Evolutionary conservation across 2,329 filamentous ascomycete genomes (phyloP).

Genomic region (Cylindrodendrum hubeiense): DNA sequence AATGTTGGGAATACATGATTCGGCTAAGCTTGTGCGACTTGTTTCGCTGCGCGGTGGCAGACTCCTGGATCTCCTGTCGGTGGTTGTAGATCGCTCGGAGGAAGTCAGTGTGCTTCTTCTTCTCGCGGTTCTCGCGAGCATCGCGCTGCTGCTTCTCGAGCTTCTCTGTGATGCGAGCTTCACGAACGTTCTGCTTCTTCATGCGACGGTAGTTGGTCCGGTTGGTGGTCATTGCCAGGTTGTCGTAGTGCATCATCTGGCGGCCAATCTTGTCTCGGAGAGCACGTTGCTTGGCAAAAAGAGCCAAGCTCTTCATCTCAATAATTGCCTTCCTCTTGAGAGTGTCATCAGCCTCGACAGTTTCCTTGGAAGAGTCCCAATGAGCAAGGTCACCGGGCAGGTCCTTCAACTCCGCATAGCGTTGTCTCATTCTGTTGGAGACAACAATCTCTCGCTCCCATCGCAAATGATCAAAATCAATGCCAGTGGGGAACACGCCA

Average conservation of each 20-base stretch:
- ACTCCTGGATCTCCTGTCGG: slow-evolving; percentile 79
- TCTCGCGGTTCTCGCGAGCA: slow-evolving; percentile 94
- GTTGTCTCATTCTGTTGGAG: slow-evolving; percentile 89
- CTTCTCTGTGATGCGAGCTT: slow-evolving; percentile 98
- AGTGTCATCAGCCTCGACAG: slow-evolving; percentile 78
- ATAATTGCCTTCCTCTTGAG: slow-evolving; percentile 92
- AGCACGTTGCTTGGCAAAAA: slow-evolving; percentile 90
- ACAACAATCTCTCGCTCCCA: slow-evolving; percentile 90
- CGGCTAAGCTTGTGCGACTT: slow-evolving; percentile 90
- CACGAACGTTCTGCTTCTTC: slow-evolving; percentile 96
- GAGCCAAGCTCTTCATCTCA: slow-evolving; percentile 90
- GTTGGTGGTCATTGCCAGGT: slow-evolving; percentile 97
- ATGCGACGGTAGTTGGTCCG: slow-evolving; percentile 89
- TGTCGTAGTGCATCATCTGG: slow-evolving; percentile 96
- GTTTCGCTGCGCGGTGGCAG: slow-evolving; percentile 74
- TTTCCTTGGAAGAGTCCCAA: slow-evolving; percentile 83
- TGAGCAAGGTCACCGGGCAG: slow-evolving; percentile 88
- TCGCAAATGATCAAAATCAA: slow-evolving; percentile 87
- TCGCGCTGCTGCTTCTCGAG: slow-evolving; percentile 99
- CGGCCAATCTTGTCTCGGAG: slow-evolving; percentile 89
- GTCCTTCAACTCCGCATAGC: slow-evolving; percentile 86
- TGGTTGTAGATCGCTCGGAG: slow-evolving; percentile 88
- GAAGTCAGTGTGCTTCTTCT: slow-evolving; percentile 96
- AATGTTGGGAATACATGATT: slow-evolving; percentile 89
- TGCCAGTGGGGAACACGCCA: slow-evolving; percentile 87